These are phyloP conservation scores for Zalerion maritima DNA, from an alignment of 495 filamentous ascomycete species.

Conservation along the genomic window DNA sequence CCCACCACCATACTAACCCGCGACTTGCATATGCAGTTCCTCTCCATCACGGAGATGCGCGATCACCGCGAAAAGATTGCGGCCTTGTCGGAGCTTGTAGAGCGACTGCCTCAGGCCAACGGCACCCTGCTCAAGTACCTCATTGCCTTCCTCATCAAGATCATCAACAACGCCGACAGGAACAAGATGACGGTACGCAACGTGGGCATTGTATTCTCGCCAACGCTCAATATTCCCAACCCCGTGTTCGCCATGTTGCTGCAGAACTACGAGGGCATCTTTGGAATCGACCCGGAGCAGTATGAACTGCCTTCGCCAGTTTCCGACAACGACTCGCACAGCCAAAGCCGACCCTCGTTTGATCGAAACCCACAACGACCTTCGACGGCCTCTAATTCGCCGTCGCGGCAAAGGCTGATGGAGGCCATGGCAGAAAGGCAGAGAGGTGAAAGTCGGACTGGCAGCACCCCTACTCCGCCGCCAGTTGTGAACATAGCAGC, in stretches of 20 bases:
- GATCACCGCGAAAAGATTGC: conserved; percentile 61
- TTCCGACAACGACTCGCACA: conserved; percentile 9
- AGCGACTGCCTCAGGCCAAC: conserved; percentile 68
- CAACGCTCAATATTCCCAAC: conserved; percentile 90
- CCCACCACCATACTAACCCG: conserved; percentile 81
- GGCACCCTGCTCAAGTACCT: conserved; percentile 66
- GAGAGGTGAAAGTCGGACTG: no score
- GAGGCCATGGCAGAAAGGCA: conserved; percentile 20
- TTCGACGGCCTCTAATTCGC: conserved; percentile 27
- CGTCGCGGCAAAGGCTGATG: conserved; percentile 29
- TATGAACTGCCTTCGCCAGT: conserved; percentile 30
- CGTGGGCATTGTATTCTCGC: conserved; percentile 97
- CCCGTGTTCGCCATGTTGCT: conserved; percentile 90
- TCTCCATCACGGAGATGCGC: conserved; percentile 67
- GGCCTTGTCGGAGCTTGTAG: conserved; percentile 76
- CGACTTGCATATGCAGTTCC: conserved; percentile 79
- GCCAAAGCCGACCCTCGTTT: no score
- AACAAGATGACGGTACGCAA: conserved; percentile 99
- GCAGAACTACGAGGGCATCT: conserved; percentile 77
- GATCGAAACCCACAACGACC: conserved; percentile 22
- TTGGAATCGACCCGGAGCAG: conserved; percentile 52
- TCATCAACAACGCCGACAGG: conserved; percentile 73
- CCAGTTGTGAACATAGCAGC: conserved; percentile 21
- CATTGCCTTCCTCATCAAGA: conserved; percentile 70
- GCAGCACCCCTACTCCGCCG: conserved; percentile 30